Base-by-base conservation (phyloP, 768 basidiomycete genomes). In the Psilocybe subaeruginosa region DNA sequence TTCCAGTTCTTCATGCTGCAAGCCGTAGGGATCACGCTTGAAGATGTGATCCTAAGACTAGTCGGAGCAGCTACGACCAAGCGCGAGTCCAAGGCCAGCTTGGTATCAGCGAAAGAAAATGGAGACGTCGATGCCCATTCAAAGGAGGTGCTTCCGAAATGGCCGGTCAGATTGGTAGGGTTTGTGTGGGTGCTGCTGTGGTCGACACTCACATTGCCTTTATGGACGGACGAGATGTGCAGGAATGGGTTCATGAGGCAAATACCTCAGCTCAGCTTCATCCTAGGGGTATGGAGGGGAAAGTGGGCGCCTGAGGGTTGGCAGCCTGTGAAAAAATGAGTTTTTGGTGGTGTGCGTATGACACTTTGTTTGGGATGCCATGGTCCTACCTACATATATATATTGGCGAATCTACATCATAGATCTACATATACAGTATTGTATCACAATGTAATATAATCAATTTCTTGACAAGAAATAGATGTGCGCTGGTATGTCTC, bases 21-120 rank as follows among this genome's bases (percentile, higher is more conserved):
- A 47, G 75, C 76, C 6, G 50, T 71, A 4, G 77, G 64, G 1
- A 78, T 81, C 37, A 74, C 72, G 11, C 46, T 73, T 30, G 80
- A 81, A 63, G 74, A 72, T 51, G 45, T 58, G 0, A 62, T 74
- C 35, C 59, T 78, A 16, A 53, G 35, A 12, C 12, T 53, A 4
- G n/a, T 53, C n/a, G 17, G 33, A n/a, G n/a, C 46, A 4, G 16
- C 7, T 17, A 47, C 37, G 37, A 39, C 14, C 41, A 43, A 12
- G n/a, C 1, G 19, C 19, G 19, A 6, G 7, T 8, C 47, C 6
- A 49, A 49, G 47, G 19, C 47, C 47, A 49, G n/a, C 17, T n/a
- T 49, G 19, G 27, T 19, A 8, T 8, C 27, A 23, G n/a, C 47
- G 7, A 23, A 49, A 23, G 9, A 14, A 4, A 53, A 14, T 14